These are phyloP conservation scores for Neonectria ditissima DNA, from an alignment of 2,329 filamentous ascomycete species.

Conservation along the genomic window DNA sequence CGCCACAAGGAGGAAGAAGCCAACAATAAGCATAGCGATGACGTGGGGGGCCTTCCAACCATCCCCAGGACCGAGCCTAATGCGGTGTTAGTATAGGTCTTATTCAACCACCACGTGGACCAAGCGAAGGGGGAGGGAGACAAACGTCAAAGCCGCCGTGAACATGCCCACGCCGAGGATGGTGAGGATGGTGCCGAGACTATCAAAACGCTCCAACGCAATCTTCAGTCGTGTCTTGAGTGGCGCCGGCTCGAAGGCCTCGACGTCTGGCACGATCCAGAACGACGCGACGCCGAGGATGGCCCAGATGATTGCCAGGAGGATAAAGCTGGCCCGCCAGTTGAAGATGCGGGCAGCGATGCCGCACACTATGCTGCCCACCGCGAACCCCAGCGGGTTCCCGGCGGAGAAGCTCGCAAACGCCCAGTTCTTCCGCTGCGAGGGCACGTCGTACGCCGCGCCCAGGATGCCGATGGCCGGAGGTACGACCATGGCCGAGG, in stretches of 20 bases:
- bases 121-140: constrained; percentile 33
- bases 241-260: constrained; percentile 55
- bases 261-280: constrained; percentile 70
- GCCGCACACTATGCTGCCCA: constrained; percentile 69
- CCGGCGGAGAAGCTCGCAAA: constrained; percentile 70
- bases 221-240: constrained; percentile 34
- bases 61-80: constrained; percentile 65
- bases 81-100: constrained; percentile 46
- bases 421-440: constrained; percentile 71
- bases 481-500: constrained; percentile 71
- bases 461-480: constrained; percentile 74
- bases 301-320: constrained; percentile 73
- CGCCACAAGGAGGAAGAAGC: constrained; percentile 63
- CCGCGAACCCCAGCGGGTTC: constrained; percentile 55
- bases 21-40: constrained; percentile 71
- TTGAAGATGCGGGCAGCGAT: constrained; percentile 70
- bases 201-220: constrained; percentile 69
- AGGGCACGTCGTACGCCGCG: constrained; percentile 71
- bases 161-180: constrained; percentile 75
- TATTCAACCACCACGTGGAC: neutral
- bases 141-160: constrained; percentile 69
- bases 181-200: constrained; percentile 69
- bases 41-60: constrained; percentile 74
- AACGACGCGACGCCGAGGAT: constrained; percentile 67
- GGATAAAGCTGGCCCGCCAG: constrained; percentile 73